These are phyloP conservation scores for Monosporascus sp. DNA, from an alignment of 2,329 filamentous ascomycete species.

Conservation along the genomic window DNA sequence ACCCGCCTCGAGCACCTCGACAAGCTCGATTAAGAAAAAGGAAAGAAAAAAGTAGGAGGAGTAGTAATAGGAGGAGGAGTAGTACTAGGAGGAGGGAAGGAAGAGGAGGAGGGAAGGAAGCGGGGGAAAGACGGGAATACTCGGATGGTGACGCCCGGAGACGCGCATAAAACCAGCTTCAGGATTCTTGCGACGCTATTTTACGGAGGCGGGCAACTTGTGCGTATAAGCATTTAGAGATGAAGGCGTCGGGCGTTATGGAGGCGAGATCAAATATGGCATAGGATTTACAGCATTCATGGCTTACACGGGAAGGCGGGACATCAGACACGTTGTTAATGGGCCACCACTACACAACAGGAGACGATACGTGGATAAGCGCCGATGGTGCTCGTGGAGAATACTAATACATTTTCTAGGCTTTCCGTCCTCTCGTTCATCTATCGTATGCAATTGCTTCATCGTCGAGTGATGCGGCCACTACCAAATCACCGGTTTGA, in stretches of 20 bases:
- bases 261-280: not conserved
- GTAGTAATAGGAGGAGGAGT: no score
- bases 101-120: not conserved
- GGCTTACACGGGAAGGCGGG: not conserved
- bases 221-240: conserved; percentile 4
- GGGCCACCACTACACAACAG: no score
- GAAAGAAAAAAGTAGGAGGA: no score
- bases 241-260: conserved; percentile 14
- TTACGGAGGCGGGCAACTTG: not conserved
- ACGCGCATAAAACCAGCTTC: not conserved
- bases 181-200: no score
- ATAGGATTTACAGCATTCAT: not conserved
- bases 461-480: not conserved
- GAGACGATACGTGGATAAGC: not conserved
- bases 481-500: not conserved
- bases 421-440: not conserved
- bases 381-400: not conserved
- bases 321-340: not conserved
- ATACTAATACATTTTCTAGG: not conserved
- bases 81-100: no score
- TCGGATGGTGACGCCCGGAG: not conserved
- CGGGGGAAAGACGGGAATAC: not conserved
- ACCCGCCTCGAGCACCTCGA: conserved; percentile 92
- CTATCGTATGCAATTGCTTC: not conserved
- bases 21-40: conserved; percentile 69